Evolutionary conservation across 176 grass and related monocot species (phyloP), one percentile per base, ranked within the genome.

Genomic region (Sorghum bicolor): DNA sequence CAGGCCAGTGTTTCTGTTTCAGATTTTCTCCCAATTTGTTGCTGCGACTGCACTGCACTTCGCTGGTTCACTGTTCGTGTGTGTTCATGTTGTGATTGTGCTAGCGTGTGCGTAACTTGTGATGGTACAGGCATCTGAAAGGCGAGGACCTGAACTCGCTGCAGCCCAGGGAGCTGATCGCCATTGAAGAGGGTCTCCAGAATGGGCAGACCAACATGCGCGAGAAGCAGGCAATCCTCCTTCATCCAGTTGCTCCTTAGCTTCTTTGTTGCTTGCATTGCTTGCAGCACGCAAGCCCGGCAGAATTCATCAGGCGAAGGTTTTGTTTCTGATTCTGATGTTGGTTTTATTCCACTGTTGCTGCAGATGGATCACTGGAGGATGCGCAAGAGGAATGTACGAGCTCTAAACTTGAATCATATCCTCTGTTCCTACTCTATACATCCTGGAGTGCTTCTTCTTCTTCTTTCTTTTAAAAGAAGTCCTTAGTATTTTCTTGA

Each of bases 61-160:
- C 60, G 33, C 10, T 55, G 8, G 24, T 61, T 85, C 36, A 9
- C 22, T 82, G 4, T 74, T 63, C 34, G 40, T 32, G 5, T 45
- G 62, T 71, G 37, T 14, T 80, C 26, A 50, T 72, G 25, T 34
- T 28, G 5, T 22, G 52, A 83, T n/a, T 26, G 30, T 74, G 63
- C 29, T 64, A 30, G 17, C 31, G 2, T 82, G 69, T 20, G 48
- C 5, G 11, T 63, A 29, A 28, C 33, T 44, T 71, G 19, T 67
- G 37, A 34, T 25, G 73, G 14, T 62, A 61, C 75, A 99, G 96
- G 87, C 91, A 96, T 78, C 77, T 99, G 87, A 96, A 91, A 58
- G 96, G 96, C 20, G 93, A 99, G 80, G 93, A 99, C 85, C 67
- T 99, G 68, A 99, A 92, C 53, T 96, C 96, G 24, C 91, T 99